Conservation (phyloP, 2,329 filamentous ascomycete genomes). For the Pleomassaria siparia region DNA sequence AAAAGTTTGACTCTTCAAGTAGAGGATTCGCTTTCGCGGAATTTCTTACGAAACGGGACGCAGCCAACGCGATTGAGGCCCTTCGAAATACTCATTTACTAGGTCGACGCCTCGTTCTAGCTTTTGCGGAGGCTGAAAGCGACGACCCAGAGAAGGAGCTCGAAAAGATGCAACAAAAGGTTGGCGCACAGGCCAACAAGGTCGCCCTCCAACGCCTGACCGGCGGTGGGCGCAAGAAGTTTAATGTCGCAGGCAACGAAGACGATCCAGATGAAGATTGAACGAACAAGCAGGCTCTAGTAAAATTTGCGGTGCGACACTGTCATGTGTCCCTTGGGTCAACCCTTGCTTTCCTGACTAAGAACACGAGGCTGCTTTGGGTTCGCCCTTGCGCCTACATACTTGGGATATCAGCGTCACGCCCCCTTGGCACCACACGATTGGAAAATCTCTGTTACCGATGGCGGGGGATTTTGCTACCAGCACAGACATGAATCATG, state of each 20-base stretch:
- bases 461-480: conserved; percentile 27
- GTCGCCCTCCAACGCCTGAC: conserved; percentile 87
- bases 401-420: conserved; percentile 33
- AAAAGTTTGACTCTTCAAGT: conserved; percentile 87
- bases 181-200: conserved; percentile 85
- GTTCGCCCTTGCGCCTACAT: conserved; percentile 32
- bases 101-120: conserved; percentile 83
- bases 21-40: conserved; percentile 97
- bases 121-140: conserved; percentile 86
- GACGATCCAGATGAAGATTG: conserved; percentile 56
- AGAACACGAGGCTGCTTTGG: conserved; percentile 23
- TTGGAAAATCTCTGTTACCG: conserved; percentile 35
- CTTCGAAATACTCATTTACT: conserved; percentile 91
- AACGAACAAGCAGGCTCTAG: conserved; percentile 31
- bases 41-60: conserved; percentile 88
- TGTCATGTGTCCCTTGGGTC: conserved; percentile 26
- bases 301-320: conserved; percentile 35
- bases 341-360: conserved; percentile 39
- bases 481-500: conserved; percentile 34
- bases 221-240: conserved; percentile 79
- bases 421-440: conserved; percentile 31
- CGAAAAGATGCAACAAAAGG: conserved; percentile 94
- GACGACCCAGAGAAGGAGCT: conserved; percentile 95
- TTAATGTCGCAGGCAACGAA: conserved; percentile 75
- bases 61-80: conserved; percentile 85